Evolutionary conservation across 139 green algal species (phyloP).

Genomic region (Haematococcus lacustris): DNA sequence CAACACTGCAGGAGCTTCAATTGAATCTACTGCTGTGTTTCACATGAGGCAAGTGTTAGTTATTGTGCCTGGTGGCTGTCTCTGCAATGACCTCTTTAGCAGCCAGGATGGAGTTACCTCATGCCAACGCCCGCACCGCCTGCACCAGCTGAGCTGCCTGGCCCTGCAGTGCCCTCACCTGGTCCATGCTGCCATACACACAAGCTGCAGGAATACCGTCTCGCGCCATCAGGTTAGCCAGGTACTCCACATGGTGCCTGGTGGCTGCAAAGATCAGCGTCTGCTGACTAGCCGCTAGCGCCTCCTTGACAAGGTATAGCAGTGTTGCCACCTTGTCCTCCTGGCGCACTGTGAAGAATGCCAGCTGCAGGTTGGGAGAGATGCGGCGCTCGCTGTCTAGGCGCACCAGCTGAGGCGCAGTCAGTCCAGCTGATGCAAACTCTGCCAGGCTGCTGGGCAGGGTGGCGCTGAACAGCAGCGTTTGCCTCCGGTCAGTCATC

Average conservation of each 20-base stretch:
- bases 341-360: constrained; percentile 69
- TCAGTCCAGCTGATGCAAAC: constrained; percentile 83
- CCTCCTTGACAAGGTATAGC: constrained; percentile 79
- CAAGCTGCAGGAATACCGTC: constrained; percentile 57
- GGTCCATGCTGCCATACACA: constrained; percentile 94
- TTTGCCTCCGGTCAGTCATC: constrained; percentile 73
- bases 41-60: no score
- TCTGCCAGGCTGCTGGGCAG: constrained; percentile 86
- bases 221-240: constrained; percentile 66
- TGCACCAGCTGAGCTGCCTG: no score
- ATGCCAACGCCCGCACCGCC: no score
- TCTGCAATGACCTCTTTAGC: no score
- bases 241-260: constrained; percentile 91
- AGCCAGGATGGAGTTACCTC: no score
- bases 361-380: constrained; percentile 69
- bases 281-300: constrained; percentile 55
- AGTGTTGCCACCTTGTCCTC: constrained; percentile 90
- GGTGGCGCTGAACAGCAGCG: constrained; percentile 93
- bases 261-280: constrained; percentile 89
- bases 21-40: no score
- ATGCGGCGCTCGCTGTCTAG: constrained; percentile 90
- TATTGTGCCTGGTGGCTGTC: no score
- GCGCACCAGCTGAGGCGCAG: constrained; percentile 80
- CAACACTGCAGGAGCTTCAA: no score
- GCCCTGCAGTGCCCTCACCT: no score